Base-by-base conservation (phyloP, 2,329 filamentous ascomycete genomes). In the Botrytis deweyae region DNA sequence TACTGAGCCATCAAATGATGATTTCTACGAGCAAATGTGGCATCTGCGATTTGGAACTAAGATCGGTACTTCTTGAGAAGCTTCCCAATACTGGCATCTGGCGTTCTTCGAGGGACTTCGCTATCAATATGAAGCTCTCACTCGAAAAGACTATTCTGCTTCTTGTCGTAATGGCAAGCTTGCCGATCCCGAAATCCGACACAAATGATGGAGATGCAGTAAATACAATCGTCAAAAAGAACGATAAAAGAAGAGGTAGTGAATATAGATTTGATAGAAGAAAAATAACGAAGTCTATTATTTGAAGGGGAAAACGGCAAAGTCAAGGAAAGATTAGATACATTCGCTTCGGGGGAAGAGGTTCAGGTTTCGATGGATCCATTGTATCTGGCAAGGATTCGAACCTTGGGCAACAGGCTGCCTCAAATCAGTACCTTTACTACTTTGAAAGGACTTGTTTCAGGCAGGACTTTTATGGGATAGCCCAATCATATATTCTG, bases 61-160 rank as follows among this genome's bases (percentile, higher is more conserved):
- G 7, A 55, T 55, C 5, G 6, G 14, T 9, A 18, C 52, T 55
- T n/a, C 25, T n/a, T n/a, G 5, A 18, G 6, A n/a, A 18, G 0
- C 52, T 55, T n/a, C 52, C 52, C 6, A 16, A 3, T 3, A 29
- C 52, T 29, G n/a, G 52, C 7, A 55, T 55, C 52, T 55, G n/a
- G 52, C 14, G 0, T 29, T 0, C 1, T 14, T 1, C 6, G 25
- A n/a, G 2, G 52, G 0, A 1, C 25, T 18, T 3, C 0, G 14
- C n/a, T 4, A 18, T 7, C 14, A 0, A 29, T 29, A 3, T 3
- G 3, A 2, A 18, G 14, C 6, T 55, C 52, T 18, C 52, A 0
- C 14, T 55, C 14, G n/a, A 16, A 18, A 7, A 18, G 2, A 29
- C n/a, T n/a, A 8, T 55, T 55, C 14, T 18, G 6, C 14, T 4